These are phyloP conservation scores for Parsonsia alboflavescens DNA, from an alignment of 257 asterid genomes.

Conservation along the genomic window DNA sequence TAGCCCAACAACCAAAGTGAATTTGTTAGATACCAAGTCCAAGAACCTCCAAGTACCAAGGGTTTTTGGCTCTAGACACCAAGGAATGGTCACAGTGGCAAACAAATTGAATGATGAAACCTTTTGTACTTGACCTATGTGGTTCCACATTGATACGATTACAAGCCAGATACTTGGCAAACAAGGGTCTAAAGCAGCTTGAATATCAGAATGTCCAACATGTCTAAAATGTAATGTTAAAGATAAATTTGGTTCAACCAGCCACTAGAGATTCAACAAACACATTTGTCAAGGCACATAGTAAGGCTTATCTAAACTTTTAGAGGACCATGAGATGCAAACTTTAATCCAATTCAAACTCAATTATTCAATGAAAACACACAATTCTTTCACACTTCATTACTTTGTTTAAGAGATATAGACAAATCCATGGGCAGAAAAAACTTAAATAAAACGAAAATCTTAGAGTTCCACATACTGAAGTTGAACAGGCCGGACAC, in stretches of 20 bases:
- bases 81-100: not conserved
- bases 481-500: constrained; percentile 73
- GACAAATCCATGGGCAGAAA: not conserved
- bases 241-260: not conserved
- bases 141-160: not conserved
- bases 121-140: not conserved
- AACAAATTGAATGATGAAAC: not conserved
- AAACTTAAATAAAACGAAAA: constrained; percentile 1
- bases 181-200: not conserved
- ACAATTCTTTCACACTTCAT: not conserved
- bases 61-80: no score
- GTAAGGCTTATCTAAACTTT: not conserved
- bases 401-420: not conserved
- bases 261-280: not conserved
- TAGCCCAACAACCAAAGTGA: not conserved
- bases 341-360: not conserved
- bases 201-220: not conserved
- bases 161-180: not conserved
- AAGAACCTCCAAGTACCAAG: not conserved
- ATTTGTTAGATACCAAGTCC: not conserved
- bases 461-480: constrained; percentile 41
- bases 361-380: constrained; percentile 3
- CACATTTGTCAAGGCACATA: not conserved
- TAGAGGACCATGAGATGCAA: not conserved
- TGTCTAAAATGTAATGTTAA: not conserved